Evolutionary conservation across 1,139 yeast species (phyloP).

Genomic region (Tardiomyces depauwii): DNA sequence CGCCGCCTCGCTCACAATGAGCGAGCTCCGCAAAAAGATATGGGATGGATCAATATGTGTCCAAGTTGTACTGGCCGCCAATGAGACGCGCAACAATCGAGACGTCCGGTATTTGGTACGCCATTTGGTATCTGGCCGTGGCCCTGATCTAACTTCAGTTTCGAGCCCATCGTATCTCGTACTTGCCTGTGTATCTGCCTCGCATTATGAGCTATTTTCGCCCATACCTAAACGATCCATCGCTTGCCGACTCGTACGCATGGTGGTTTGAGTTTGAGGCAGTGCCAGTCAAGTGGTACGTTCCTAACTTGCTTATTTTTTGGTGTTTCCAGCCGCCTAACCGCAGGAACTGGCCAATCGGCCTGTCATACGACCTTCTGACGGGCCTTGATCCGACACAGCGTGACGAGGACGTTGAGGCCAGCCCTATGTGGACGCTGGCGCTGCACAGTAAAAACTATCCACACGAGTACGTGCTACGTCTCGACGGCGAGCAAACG

Average conservation of each 20-base stretch:
- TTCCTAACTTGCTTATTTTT: too few species aligned
- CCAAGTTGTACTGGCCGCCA: background rate
- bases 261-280: slow-evolving; percentile 66
- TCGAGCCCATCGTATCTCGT: slow-evolving; percentile 38
- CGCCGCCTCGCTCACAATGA: background rate
- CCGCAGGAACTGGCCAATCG: slow-evolving; percentile 69
- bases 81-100: background rate
- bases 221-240: slow-evolving; percentile 27
- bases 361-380: slow-evolving; percentile 51
- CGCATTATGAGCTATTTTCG: slow-evolving; percentile 35
- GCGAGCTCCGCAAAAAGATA: background rate
- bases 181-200: slow-evolving; percentile 41
- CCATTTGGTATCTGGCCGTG: background rate
- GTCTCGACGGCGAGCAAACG: slow-evolving; percentile 25
- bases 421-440: slow-evolving; percentile 37
- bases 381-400: slow-evolving; percentile 28
- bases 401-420: slow-evolving; percentile 14
- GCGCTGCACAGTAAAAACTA: slow-evolving; percentile 33
- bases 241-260: slow-evolving; percentile 22
- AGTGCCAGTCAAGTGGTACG: slow-evolving; percentile 37
- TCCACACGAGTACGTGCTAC: slow-evolving; percentile 46
- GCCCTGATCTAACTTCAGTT: background rate
- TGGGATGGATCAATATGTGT: background rate
- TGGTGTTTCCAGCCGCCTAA: background rate
- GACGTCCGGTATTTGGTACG: background rate